Evolutionary conservation across 495 filamentous ascomycete species (phyloP), one percentile per base, ranked within the genome.

Genomic region (Cercophora sp.): DNA sequence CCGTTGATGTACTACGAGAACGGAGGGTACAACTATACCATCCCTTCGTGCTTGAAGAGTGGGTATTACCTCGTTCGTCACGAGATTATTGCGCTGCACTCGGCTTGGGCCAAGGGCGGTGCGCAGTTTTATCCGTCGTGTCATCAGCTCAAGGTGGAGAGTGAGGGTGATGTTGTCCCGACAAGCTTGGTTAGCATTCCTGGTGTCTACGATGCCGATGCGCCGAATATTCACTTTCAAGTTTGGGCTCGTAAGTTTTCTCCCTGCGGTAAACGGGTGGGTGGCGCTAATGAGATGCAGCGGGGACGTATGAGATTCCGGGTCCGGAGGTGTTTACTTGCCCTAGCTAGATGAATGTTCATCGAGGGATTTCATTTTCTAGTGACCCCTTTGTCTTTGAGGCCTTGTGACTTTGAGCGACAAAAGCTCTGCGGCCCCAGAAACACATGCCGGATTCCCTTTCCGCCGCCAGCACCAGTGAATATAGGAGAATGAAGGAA

Each of bases 61-160:
- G 85, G 84, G 18, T 79, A 82, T 70, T 88, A 86, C 55, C 78
- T 89, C 51, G 71, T 89, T 19, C 81, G 85, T 22, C 82, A 86
- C 61, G 85, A 89, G 65, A 80, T 89, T 55, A 82, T 86, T 51
- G 83, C 78, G 18, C 77, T 88, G 20, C 84, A 88, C 69, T 70
- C 75, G 11, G 81, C 83, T 9, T 59, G 52, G 46, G 54, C 60
- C 1, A 63, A 68, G 27, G 67, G 78, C 36, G 83, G 83, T 9
- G 82, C 83, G 6, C 84, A 89, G 69, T 82, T 81, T 70, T 89
- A 88, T 64, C 85, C 84, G 15, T 76, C 79, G 25, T 89, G 85
- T 62, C 69, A 87, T 65, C 86, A 86, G 72, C 65, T 88, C 42
- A 70, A 81, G 54, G 74, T 88, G 24, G 78, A 77, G 6, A 81